Evolutionary conservation across 2,329 filamentous ascomycete genomes (phyloP), one percentile per base, ranked within the genome.

Genomic region (Xylariaceae sp.): DNA sequence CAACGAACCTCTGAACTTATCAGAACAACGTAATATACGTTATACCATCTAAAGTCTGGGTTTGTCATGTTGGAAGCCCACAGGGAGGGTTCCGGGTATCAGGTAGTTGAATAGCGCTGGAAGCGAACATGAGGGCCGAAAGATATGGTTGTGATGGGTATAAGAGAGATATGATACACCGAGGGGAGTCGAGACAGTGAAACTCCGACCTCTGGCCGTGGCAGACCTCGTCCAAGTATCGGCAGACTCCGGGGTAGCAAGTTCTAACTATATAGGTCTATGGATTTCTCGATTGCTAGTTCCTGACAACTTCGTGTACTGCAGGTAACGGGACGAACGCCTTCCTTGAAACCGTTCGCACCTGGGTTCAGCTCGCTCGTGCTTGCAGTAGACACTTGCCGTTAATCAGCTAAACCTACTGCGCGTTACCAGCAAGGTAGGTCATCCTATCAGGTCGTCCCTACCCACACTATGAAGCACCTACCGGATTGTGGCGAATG

Each of bases 211-310:
- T 18, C 61, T 59, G 57, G 50, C 59, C 66, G 68, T 62, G 58
- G 67, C 67, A 70, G 63, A 60, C 4, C 59, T 23, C 17, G 55
- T 62, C 49, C 47, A 49, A 48, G 54, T 50, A 15, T 62, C 51
- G n/a, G 13, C 42, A 45, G 11, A 8, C 3, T 8, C 37, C 37
- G 8, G 37, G 23, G 23, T 30, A 30, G 23, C 23, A 30, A 30
- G 23, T 30, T 30, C 23, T 30, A 30, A 30, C 23, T 30, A 30
- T 3, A 18, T 18, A 18, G 17, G 17, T 30, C 4, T 30, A 30
- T 30, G 23, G 23, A 30, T 4, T 30, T 30, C 23, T 30, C 23
- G 37, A 13, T 42, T 10, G 37, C 9, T 42, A 42, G 37, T 42
- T 42, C 37, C 7, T 13, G 37, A 42, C 23, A 30, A 4, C 37